Base-by-base conservation (phyloP, 257 asterid genomes). In the Capsicum pubescens region DNA sequence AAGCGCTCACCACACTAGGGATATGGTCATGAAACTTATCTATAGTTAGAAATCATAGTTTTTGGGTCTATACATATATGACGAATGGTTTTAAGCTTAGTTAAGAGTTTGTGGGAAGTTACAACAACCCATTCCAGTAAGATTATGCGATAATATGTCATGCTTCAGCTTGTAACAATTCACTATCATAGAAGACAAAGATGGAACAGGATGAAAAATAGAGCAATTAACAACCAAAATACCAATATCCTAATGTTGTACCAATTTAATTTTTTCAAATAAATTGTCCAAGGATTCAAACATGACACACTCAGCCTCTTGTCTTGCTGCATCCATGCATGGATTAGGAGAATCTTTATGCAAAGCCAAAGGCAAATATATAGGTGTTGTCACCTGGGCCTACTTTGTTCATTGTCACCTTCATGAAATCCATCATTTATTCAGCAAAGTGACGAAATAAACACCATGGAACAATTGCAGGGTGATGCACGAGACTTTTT, bases 141-240 rank as follows among this genome's bases (percentile, higher is more conserved):
- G 70, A 42, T 88, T 90, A 78, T 82, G 87, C 84, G 87, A 88
- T 83, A 63, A 71, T 6, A 88, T 83, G 39, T 86, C 86, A 8
- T 85, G 88, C 26, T 87, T 81, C 0, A 90, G 79, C 16, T 88
- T 87, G 77, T 90, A 90, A 68, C 83, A 87, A 42, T 88, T 86
- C 4, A 88, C 87, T n/a, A 90, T 85, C 91, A 88, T 84, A 7
- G 91, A 87, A 6, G 91, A 88, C 8, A 90, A 87, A 1, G 93
- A 90, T 1, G 91, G 93, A 2, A 88, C 89, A 3, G 93, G 92
- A 66, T 88, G 84, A 56, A 90, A 90, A 21, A 90, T 19, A 21
- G 91, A 88, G 87, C 93, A 88, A 19, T 90, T 90, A 64, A 88
- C 93, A 13, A 90, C 87, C 3, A 90, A 86, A 6, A 90, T 83